Conservation (phyloP, 2,329 filamentous ascomycete species). For the Gaeumannomyces sp. region DNA sequence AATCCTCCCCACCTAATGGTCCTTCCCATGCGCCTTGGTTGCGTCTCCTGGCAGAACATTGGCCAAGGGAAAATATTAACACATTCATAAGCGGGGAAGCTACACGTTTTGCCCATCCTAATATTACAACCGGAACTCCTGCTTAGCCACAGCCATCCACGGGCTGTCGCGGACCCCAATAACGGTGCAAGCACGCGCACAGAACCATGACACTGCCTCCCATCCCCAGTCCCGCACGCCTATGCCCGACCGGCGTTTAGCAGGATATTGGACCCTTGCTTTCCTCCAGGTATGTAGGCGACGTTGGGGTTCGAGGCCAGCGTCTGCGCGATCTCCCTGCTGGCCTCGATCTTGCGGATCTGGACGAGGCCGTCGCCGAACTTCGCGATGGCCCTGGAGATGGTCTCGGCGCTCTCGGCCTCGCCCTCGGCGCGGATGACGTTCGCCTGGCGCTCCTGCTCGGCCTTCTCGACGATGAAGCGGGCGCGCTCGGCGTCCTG, state of each 20-base stretch:
- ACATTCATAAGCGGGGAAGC: conserved; percentile 11
- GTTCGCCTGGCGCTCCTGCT: conserved; percentile 97
- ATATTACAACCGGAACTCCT: conserved; percentile 10
- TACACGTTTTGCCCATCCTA: conserved; percentile 9
- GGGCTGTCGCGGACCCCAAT: not conserved
- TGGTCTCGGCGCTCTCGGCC: conserved; percentile 92
- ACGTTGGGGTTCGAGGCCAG: conserved; percentile 90
- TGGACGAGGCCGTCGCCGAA: conserved; percentile 87
- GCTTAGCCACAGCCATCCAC: not conserved
- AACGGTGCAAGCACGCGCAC: not conserved
- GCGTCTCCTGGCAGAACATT: not conserved
- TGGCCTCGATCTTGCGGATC: conserved; percentile 96
- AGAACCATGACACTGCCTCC: not conserved
- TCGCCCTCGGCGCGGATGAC: conserved; percentile 98
- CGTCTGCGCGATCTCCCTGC: conserved; percentile 89
- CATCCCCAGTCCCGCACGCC: conserved; percentile 8
- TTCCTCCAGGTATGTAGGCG: conserved; percentile 80
- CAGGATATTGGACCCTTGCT: conserved; percentile 54
- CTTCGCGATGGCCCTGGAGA: conserved; percentile 81
- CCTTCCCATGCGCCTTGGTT: no score
- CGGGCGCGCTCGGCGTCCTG: conserved; percentile 95
- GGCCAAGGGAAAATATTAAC: not conserved
- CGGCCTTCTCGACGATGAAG: conserved; percentile 97
- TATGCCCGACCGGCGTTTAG: conserved; percentile 44
- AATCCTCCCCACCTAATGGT: not conserved